These are phyloP conservation scores for Xylaria sp. DNA, from an alignment of 2,329 filamentous ascomycete species.

Conservation along the genomic window DNA sequence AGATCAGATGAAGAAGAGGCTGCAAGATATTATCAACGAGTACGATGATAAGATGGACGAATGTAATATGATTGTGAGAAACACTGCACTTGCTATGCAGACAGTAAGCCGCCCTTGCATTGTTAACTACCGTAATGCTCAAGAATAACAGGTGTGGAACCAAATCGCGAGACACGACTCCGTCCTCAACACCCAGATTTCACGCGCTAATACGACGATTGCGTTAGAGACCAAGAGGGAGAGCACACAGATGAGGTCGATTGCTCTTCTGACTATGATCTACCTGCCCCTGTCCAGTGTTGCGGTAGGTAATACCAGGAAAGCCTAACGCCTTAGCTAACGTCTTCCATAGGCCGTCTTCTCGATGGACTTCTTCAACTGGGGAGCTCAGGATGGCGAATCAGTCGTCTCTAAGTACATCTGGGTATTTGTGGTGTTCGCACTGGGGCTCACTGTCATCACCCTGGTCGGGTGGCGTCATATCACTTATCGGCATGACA, in stretches of 20 bases:
- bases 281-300: slow-evolving; percentile 34
- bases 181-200: slow-evolving; percentile 28
- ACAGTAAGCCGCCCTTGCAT: slow-evolving; percentile 22
- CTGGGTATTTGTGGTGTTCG: slow-evolving; percentile 29
- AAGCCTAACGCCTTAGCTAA: not conserved
- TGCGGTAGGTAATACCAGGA: slow-evolving; percentile 24
- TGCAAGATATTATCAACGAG: slow-evolving; percentile 31
- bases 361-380: slow-evolving; percentile 35
- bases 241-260: slow-evolving; percentile 35
- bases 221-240: slow-evolving; percentile 31
- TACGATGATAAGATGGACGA: slow-evolving; percentile 35
- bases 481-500: slow-evolving; percentile 9
- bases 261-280: slow-evolving; percentile 36
- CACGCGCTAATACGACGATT: slow-evolving; percentile 27
- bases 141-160: slow-evolving; percentile 30
- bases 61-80: slow-evolving; percentile 32
- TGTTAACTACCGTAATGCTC: not conserved
- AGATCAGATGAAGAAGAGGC: slow-evolving; percentile 22
- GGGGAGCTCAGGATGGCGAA: slow-evolving; percentile 23
- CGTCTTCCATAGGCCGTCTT: slow-evolving; percentile 29
- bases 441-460: slow-evolving; percentile 25
- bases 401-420: slow-evolving; percentile 31
- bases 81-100: slow-evolving; percentile 33
- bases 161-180: slow-evolving; percentile 33
- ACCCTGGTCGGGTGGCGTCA: slow-evolving; percentile 23